phyloP scores from a whole-genome alignment of 1,139 yeast genomes.

The Candida sp. region DNA sequence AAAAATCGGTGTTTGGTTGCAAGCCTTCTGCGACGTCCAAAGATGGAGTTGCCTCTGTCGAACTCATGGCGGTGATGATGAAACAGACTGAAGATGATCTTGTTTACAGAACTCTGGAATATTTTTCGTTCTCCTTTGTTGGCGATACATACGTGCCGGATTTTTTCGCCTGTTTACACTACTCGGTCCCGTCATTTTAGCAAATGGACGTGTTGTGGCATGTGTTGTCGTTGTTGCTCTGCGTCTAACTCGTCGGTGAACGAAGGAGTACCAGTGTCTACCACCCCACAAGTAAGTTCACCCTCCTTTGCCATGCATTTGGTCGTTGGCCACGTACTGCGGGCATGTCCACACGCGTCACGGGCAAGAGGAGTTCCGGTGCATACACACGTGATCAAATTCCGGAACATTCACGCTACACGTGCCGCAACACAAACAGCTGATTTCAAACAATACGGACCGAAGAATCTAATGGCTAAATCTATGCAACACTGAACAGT shows the following conservation, averaged over 20 bases:
- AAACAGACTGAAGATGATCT: neutral
- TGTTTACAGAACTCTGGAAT: neutral
- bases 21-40: conserved; percentile 20
- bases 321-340: too few relatives aligned
- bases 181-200: neutral
- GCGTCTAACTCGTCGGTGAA: too few relatives aligned
- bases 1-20: conserved; percentile 10
- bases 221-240: too few relatives aligned
- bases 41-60: conserved; percentile 19
- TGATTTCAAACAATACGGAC: neutral
- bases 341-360: too few relatives aligned
- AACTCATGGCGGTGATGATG: conserved; percentile 3
- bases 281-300: too few relatives aligned
- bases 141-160: neutral
- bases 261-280: too few relatives aligned
- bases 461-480: neutral
- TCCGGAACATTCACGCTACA: neutral
- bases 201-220: neutral
- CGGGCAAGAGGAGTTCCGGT: too few relatives aligned
- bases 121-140: neutral
- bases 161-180: neutral
- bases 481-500: neutral
- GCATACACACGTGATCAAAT: neutral
- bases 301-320: too few relatives aligned
- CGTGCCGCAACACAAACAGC: too few relatives aligned